Evolutionary conservation across 345 rosid genomes (phyloP).

Genomic region (Raphanus sativus): DNA sequence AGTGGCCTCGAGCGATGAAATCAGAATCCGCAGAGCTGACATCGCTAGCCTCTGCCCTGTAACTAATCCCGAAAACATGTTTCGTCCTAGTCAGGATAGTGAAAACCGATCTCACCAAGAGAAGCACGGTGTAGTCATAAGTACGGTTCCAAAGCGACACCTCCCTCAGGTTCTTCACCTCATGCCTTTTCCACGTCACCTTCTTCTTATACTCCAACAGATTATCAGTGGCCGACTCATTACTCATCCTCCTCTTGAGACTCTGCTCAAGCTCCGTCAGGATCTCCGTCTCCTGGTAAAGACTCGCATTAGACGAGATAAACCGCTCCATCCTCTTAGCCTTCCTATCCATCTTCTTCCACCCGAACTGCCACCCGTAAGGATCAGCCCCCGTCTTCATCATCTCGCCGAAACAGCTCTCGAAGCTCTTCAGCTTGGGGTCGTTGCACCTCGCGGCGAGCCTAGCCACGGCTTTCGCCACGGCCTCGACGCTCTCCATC

Average conservation of each 20-base stretch:
- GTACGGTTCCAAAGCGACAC: conserved; percentile 86
- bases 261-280: conserved; percentile 78
- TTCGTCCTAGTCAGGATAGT: conserved; percentile 67
- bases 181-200: conserved; percentile 79
- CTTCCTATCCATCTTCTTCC: conserved; percentile 83
- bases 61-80: conserved; percentile 64
- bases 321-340: conserved; percentile 85
- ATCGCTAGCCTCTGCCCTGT: conserved; percentile 43
- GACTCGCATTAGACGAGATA: conserved; percentile 61
- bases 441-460: conserved; percentile 71
- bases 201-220: conserved; percentile 69
- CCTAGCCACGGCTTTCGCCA: conserved; percentile 74
- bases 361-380: conserved; percentile 63
- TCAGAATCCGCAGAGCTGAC: conserved; percentile 51
- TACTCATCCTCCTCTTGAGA: conserved; percentile 61
- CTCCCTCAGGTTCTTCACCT: conserved; percentile 71
- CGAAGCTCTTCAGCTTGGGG: conserved; percentile 62
- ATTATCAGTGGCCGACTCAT: conserved; percentile 58
- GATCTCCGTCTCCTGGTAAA: conserved; percentile 92
- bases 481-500: conserved; percentile 59
- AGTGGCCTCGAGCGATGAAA: conserved; percentile 59
- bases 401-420: conserved; percentile 54
- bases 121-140: conserved; percentile 67
- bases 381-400: conserved; percentile 63
- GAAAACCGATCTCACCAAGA: conserved; percentile 78